Base-by-base conservation (phyloP, 148 eudicot genomes). In the Fagopyrum tataricum region DNA sequence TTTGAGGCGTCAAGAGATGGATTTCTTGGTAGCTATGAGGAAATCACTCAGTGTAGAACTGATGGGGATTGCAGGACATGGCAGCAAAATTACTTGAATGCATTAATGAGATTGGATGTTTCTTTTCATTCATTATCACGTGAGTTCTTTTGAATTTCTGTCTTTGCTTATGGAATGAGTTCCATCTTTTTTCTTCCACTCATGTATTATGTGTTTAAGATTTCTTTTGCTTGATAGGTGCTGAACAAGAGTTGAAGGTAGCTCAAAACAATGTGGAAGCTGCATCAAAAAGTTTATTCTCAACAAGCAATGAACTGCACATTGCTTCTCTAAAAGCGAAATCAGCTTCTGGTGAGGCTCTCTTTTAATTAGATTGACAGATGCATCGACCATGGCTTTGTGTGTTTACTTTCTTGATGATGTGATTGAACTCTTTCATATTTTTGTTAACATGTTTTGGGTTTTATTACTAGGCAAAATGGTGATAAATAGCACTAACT, bases 1-100 rank as follows among this genome's bases (percentile, higher is more conserved):
- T 95, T 95, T 77, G 99, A 95, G 88, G 90, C 86, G 76, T 95
- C 99, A 44, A 86, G 99, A 85, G 99, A 92, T 85, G 96, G 96
- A 52, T 80, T 82, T 67, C 85, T 91, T 49, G 80, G 81, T 77
- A 69, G 73, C 51, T 76, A 87, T n/a, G 92, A 81, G 49, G 92
- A 94, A 71, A 70, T 82, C 37, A 82, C 79, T 75, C 84, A 95
- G 67, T 79, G 74, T 43, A 82, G 82, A 72, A 79, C 81, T 81
- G 83, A 84, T 72, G 87, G 85, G 70, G 97, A 90, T 84, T 86
- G 86, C 70, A 84, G 83, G 81, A 67, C 84, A 58, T 92, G 99
- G 99, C 97, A 95, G 83, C 96, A 95, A 81, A 81, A 80, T 70
- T 92, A 86, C 85, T 80, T 84, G 43, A 88, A 85, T 82, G 90